These are phyloP conservation scores for Capsella bursapastoris DNA, from an alignment of 345 rosid species.

Conservation along the genomic window DNA sequence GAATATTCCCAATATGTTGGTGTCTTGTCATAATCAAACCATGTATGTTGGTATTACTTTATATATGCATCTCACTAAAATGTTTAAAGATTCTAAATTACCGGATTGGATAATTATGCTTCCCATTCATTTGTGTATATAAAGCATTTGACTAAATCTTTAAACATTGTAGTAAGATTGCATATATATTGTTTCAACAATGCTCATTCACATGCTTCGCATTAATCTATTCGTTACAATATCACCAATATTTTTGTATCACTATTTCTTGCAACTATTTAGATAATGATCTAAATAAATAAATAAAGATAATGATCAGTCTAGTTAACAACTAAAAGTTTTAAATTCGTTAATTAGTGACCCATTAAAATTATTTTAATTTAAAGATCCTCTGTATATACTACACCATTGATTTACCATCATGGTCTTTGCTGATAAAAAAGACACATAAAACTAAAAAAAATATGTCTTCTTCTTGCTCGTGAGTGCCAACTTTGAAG, in stretches of 20 bases:
- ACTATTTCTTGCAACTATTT: neutral
- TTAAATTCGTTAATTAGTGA: neutral
- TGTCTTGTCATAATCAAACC: slow-evolving; percentile 32
- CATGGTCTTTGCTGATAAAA: slow-evolving; percentile 21
- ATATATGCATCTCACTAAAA: neutral
- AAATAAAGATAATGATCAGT: too few relatives aligned
- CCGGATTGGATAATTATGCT: too few relatives aligned
- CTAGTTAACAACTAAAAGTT: neutral
- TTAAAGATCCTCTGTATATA: neutral
- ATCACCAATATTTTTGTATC: neutral
- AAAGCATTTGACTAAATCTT: too few relatives aligned
- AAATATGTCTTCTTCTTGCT: slow-evolving; percentile 23
- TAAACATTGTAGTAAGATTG: too few relatives aligned
- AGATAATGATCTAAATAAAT: neutral
- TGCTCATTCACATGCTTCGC: too few relatives aligned
- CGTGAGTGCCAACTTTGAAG: slow-evolving; percentile 40
- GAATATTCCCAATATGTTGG: slow-evolving; percentile 30
- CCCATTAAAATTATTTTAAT: neutral
- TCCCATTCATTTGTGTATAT: too few relatives aligned
- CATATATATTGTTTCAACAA: too few relatives aligned
- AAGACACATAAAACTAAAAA: slow-evolving; percentile 24
- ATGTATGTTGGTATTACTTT: neutral
- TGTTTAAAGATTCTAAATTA: neutral
- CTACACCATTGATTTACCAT: slow-evolving; percentile 32
- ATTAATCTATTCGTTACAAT: too few relatives aligned